These are phyloP conservation scores for Paraglomus occultum DNA, from an alignment of 192 early-diverging fungal species.

Conservation along the genomic window DNA sequence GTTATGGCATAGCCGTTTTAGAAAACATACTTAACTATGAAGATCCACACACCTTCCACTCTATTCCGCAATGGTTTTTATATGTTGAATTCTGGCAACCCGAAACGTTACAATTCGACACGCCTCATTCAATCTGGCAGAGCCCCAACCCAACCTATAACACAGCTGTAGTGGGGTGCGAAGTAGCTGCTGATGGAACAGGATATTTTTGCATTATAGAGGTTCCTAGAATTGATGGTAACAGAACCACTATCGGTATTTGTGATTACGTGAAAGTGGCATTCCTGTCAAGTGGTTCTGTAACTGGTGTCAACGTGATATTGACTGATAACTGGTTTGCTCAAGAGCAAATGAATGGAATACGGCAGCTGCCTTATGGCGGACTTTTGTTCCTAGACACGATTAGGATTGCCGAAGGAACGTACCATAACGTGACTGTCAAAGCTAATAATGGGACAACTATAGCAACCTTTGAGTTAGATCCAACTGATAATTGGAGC, in stretches of 20 bases:
- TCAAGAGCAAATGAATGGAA: not conserved
- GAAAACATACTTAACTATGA: too few species aligned
- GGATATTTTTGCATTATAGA: not conserved
- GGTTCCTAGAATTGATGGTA: not conserved
- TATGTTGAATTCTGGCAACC: not conserved
- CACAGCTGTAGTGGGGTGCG: not conserved
- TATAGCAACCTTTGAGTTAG: too few species aligned
- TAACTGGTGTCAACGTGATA: not conserved
- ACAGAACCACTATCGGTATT: too few species aligned
- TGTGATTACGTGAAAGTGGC: not conserved
- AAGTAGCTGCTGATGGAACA: not conserved
- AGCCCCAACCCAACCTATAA: not conserved
- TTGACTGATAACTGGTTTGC: not conserved
- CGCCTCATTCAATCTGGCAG: not conserved
- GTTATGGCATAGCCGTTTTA: not conserved
- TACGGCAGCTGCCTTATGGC: not conserved
- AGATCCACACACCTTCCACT: too few species aligned
- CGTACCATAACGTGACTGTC: too few species aligned
- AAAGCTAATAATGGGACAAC: too few species aligned
- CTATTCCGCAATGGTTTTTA: not conserved
- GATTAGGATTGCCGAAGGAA: not conserved
- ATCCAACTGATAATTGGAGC: too few species aligned
- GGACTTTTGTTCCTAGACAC: not conserved
- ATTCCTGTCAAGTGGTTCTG: conserved; percentile 6
- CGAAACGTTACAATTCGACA: too few species aligned